These are phyloP conservation scores for Ascobolus immersus DNA, from an alignment of 495 filamentous ascomycete species.

Conservation along the genomic window DNA sequence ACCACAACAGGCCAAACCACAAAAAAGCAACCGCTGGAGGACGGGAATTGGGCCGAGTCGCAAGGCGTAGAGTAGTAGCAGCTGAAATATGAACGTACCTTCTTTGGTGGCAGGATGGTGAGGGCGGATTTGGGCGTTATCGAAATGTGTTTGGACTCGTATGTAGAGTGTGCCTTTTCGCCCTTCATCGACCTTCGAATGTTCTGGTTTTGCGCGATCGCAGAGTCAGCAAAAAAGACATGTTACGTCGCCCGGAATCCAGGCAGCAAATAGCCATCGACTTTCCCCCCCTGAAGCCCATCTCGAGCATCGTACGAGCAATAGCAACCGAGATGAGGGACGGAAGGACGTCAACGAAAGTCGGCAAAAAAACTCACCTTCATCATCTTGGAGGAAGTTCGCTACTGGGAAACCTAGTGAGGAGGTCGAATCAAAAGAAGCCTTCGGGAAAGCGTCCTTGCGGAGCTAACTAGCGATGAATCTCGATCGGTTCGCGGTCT, in stretches of 20 bases:
- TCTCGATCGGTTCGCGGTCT: too few species aligned
- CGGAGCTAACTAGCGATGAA: too few species aligned
- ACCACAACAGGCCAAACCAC: too few species aligned
- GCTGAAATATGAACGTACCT: conserved; percentile 46
- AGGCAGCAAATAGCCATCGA: background rate
- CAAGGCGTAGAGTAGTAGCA: conserved; percentile 2
- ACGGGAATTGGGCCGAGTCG: background rate
- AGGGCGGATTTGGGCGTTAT: conserved; percentile 84
- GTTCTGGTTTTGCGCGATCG: conserved; percentile 26
- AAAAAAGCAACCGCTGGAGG: too few species aligned
- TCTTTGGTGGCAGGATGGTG: conserved; percentile 87
- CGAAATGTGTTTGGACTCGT: conserved; percentile 40
- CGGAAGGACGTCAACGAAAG: too few species aligned
- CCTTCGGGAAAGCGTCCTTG: too few species aligned
- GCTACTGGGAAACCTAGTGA: background rate
- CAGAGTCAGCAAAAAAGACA: conserved; percentile 1
- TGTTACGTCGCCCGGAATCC: too few species aligned
- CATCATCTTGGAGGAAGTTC: conserved; percentile 11
- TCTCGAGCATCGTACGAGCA: too few species aligned
- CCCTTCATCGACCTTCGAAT: conserved; percentile 69
- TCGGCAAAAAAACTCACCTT: conserved; percentile 14
- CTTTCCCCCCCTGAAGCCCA: too few species aligned
- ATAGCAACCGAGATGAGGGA: too few species aligned
- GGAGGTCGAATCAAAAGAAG: too few species aligned
- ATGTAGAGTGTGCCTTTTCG: conserved; percentile 42